phyloP scores from a whole-genome alignment of 164 flowering plant species.

The Liriodendron chinense region DNA sequence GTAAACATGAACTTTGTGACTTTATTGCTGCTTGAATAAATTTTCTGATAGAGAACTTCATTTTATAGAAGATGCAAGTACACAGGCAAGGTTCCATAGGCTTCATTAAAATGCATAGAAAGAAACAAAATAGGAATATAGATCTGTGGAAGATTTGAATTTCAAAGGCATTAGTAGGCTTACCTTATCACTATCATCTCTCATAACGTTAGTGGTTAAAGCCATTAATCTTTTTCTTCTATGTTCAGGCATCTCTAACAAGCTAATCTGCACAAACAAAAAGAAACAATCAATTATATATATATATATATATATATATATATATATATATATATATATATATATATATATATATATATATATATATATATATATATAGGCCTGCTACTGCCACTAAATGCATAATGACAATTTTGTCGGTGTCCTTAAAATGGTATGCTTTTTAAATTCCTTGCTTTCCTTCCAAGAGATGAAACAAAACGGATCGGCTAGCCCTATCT shows the following conservation, averaged over 20 bases:
- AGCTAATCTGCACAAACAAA: constrained; percentile 64
- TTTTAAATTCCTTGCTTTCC: not conserved
- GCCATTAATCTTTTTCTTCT: constrained; percentile 56
- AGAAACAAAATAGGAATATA: not conserved
- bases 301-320: too few relatives aligned
- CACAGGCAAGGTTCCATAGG: not conserved
- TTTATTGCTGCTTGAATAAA: too few relatives aligned
- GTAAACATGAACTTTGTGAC: too few relatives aligned
- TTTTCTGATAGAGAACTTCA: too few relatives aligned
- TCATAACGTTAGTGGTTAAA: constrained; percentile 66
- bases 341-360: too few relatives aligned
- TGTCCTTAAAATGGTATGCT: not conserved
- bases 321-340: too few relatives aligned
- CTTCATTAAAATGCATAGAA: not conserved
- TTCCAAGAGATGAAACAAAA: not conserved
- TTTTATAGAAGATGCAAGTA: too few relatives aligned
- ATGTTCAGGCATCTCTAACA: constrained; percentile 79
- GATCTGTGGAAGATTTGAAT: not conserved
- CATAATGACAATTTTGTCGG: not conserved
- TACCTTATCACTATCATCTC: constrained; percentile 96
- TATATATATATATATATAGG: too few relatives aligned
- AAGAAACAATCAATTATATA: not conserved
- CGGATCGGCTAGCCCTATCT: not conserved
- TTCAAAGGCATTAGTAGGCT: not conserved
- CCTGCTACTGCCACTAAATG: not conserved